Percentiles rank a stretch among this genome's conserved stretches.
Evolutionary conservation across 257 asterid species (phyloP).

Genomic region (Mentha longifolia): DNA sequence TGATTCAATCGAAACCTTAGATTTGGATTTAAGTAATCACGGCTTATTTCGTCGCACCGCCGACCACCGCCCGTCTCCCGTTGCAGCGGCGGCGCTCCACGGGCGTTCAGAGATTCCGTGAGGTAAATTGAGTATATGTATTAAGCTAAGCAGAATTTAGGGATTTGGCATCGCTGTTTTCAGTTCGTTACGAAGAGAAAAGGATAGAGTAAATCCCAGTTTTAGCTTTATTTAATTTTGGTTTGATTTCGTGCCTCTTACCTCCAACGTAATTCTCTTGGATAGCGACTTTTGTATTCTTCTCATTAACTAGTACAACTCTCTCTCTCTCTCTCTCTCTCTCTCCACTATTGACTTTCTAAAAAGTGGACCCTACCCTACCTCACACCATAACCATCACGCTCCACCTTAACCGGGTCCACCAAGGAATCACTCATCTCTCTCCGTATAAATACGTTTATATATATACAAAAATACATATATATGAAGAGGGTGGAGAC

Average conservation of each 20-base stretch:
- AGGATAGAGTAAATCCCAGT: neutral
- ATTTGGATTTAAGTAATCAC: too few relatives aligned
- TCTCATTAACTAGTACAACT: neutral
- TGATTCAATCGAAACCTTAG: too few relatives aligned
- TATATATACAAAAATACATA: neutral
- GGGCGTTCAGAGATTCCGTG: neutral
- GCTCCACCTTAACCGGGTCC: slow-evolving; percentile 51
- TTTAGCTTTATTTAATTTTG: too few relatives aligned
- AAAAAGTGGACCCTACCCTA: slow-evolving; percentile 37
- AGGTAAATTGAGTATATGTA: neutral
- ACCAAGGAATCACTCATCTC: slow-evolving; percentile 36
- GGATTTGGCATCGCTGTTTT: neutral
- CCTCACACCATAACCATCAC: slow-evolving; percentile 38
- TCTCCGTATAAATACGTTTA: slow-evolving; percentile 33
- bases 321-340: slow-evolving; percentile 4
- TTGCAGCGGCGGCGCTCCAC: slow-evolving; percentile 10
- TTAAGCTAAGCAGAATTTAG: neutral
- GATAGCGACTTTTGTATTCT: slow-evolving; percentile 45
- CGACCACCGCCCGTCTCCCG: neutral
- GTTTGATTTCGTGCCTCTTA: slow-evolving; percentile 1
- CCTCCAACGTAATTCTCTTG: slow-evolving; percentile 28
- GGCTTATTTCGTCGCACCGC: too few relatives aligned
- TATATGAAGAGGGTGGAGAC: slow-evolving; percentile 19
- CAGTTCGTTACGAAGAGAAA: neutral
- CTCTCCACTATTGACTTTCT: slow-evolving; percentile 43